Conservation (phyloP, 225 moss, liverwort and hornwort species). For the Climacium dendroides region DNA sequence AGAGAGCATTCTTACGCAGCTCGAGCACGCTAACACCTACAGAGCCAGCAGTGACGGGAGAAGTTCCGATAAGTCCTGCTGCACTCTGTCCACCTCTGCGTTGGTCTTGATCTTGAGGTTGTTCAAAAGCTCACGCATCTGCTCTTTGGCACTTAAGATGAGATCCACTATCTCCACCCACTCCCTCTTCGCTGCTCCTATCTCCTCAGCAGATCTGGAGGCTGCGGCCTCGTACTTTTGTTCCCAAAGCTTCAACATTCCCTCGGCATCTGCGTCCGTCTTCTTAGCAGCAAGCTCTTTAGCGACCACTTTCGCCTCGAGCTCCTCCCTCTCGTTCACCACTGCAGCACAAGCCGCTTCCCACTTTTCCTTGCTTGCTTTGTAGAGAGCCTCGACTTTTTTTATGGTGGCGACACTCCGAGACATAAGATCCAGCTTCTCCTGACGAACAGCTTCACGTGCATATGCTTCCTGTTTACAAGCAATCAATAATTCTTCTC, state of each 20-base stretch:
- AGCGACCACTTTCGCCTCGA: slow-evolving; percentile 48
- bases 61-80: slow-evolving; percentile 3
- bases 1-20: neutral
- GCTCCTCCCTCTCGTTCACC: slow-evolving; percentile 42
- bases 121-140: slow-evolving; percentile 16
- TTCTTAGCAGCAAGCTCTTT: slow-evolving; percentile 52
- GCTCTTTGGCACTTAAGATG: slow-evolving; percentile 58
- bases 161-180: slow-evolving; percentile 47
- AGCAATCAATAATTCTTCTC: slow-evolving; percentile 26
- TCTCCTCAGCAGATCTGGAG: slow-evolving; percentile 31
- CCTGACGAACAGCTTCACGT: slow-evolving; percentile 42
- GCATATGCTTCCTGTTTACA: slow-evolving; percentile 42
- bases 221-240: slow-evolving; percentile 19
- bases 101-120: slow-evolving; percentile 24
- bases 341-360: slow-evolving; percentile 17
- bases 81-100: slow-evolving; percentile 15
- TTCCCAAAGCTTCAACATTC: slow-evolving; percentile 43
- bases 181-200: slow-evolving; percentile 23
- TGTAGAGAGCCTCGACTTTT: slow-evolving; percentile 60
- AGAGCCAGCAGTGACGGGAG: slow-evolving; percentile 6
- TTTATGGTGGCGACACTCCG: slow-evolving; percentile 17
- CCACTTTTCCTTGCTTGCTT: slow-evolving; percentile 48
- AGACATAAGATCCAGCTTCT: slow-evolving; percentile 50
- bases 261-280: slow-evolving; percentile 48
- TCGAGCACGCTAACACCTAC: neutral